Evolutionary conservation across 2,329 filamentous ascomycete species (phyloP), one percentile per base, ranked within the genome.

Genomic region (Exophiala dermatitidis): DNA sequence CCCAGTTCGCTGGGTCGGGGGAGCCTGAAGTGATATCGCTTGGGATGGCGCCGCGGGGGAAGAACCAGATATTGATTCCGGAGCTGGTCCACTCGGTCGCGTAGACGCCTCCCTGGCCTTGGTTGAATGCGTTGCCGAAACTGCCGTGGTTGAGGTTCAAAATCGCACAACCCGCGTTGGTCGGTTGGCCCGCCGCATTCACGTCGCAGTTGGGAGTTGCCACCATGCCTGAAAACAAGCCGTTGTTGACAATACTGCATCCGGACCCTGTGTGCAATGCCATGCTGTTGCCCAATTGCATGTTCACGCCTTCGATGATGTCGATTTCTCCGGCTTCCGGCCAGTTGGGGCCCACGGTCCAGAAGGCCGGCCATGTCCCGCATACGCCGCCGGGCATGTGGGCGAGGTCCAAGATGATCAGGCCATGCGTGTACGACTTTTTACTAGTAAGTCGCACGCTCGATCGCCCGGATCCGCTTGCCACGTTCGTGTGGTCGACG

Each of bases 61-160:
- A 96, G 77, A 88, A 91, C 81, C 83, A 96, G 60, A 95, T 77
- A 38, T 78, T 78, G 68, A 97, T 93, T 58, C 76, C 76, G 0
- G 78, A 67, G 31, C 78, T 76, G 1, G 85, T 88, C 87, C 90
- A 95, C 68, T 90, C 83, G 52, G 84, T 80, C 33, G 82, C 85
- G 63, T 86, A 90, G 43, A 90, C 76, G 37, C 86, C 87, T 28
- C 86, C 86, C 6, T 78, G 77, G 32, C 71, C 77, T 28, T 72
- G 72, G 69, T 93, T 93, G 75, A 94, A 90, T 4, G 78, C 81
- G 29, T 79, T 72, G 9, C 86, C 86, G 61, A 83, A 87, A 60
- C 77, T 80, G 42, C 73, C 67, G 46, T 76, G 74, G 62, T 78
- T 72, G 29, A 69, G 62, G 1, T 78, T 78, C 7, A 67, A 62